phyloP scores from a whole-genome alignment of 495 filamentous ascomycete genomes.

The Barbatosphaeria neglecta region DNA sequence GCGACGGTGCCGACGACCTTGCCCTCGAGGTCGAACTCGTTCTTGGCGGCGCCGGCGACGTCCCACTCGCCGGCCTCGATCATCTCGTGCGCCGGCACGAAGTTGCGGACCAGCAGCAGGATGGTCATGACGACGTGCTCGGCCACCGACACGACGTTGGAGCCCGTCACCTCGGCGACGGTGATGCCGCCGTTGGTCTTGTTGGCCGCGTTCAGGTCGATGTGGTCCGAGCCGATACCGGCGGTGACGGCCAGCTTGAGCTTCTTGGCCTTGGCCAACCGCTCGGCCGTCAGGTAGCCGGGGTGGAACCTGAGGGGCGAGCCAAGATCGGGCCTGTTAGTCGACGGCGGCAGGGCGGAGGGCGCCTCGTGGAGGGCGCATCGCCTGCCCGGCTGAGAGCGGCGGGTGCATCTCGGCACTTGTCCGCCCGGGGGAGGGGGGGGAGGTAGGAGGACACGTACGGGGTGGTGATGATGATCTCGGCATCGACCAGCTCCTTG shows the following conservation, averaged over 20 bases:
- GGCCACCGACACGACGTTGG: constrained; percentile 81
- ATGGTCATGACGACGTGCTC: constrained; percentile 99
- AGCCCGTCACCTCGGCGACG: constrained; percentile 93
- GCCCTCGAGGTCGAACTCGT: constrained; percentile 92
- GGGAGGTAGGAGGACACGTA: constrained; percentile 31
- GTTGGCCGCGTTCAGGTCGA: constrained; percentile 95
- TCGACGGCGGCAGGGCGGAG: too few species aligned
- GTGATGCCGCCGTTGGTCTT: constrained; percentile 96
- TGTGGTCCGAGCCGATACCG: constrained; percentile 95
- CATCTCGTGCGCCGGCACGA: constrained; percentile 93
- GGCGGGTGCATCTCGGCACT: too few species aligned
- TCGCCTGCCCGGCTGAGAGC: too few species aligned
- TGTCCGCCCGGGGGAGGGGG: constrained; percentile 3
- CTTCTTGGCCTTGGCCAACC: constrained; percentile 95
- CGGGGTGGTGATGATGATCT: constrained; percentile 99
- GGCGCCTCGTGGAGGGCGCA: too few species aligned
- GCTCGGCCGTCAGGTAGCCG: constrained; percentile 92
- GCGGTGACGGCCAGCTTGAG: constrained; percentile 94
- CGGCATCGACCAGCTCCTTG: constrained; percentile 87
- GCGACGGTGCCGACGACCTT: constrained; percentile 98
- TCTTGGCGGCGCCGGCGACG: constrained; percentile 90
- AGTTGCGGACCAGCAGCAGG: constrained; percentile 91
- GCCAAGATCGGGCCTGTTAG: too few species aligned
- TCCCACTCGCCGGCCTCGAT: constrained; percentile 84
- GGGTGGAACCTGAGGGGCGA: constrained; percentile 82